Evolutionary conservation across 305 asterid species (phyloP), one percentile per base, ranked within the genome.

Genomic region (Lippia alba): DNA sequence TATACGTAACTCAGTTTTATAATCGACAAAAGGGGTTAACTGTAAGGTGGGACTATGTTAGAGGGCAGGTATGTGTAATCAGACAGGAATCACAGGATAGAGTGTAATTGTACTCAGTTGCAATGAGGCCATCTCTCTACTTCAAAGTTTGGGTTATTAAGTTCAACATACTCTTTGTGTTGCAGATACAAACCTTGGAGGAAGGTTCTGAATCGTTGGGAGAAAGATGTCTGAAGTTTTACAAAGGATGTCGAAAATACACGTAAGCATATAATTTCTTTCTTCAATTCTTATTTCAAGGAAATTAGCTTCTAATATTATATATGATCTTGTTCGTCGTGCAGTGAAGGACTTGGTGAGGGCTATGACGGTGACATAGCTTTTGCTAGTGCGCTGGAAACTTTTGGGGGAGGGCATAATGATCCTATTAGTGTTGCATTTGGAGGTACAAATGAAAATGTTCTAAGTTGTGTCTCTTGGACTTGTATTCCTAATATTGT

Each of bases 281-380:
- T 53, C 41, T 50, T 6, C 67, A 14, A 65, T 76, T 70, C 67
- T 62, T 14, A 59, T 61, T 69, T 65, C 53, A 60, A 33, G 45
- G 70, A 45, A 67, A 19, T 68, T 63, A 39, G 20, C 30, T 15
- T 56, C 69, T 8, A 15, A 61, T 56, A 51, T 34, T 55, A 44
- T 32, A n/a, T 45, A 12, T 14, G 0, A 10, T 50, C 49, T 17
- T 61, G 4, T 5, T 61, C 50, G 34, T 69, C 63, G 70, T 76
- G 68, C 90, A 95, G 99, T 65, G 99, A 92, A 84, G 99, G 96
- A 73, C 97, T 95, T 36, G 99, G 99, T 62, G 99, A 95, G 88
- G 98, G 88, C 77, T 95, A 95, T 74, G 99, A 95, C 76, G 96
- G 94, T 65, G 99, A 95, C 76, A 92, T 95, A 78, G 98, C 96